Base-by-base conservation (phyloP, 371 early-diverging fungal species). In the Rhizomucor miehei region DNA sequence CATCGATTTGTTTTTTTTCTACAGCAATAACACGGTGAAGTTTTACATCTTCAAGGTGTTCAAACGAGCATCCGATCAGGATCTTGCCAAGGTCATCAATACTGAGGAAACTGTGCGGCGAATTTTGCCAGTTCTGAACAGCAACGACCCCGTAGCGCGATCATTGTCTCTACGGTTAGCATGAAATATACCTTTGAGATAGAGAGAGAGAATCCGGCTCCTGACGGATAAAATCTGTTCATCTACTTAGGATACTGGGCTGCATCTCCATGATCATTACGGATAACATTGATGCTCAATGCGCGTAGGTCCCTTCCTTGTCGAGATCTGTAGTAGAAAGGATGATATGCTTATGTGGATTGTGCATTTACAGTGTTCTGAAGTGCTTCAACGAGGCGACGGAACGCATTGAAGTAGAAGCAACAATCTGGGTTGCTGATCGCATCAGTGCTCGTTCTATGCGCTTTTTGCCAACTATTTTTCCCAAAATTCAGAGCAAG, bases 391-490 rank as follows among this genome's bases (percentile, higher is more conserved):
- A 74, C 44, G 59, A 61, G 43, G 67, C 84, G 6, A 69, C 75
- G 16, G 81, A 80, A 38, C 61, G 74, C 40, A 65, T 73, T 47
- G 84, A 83, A 52, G 56, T 78, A 17, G 80, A 79, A 44, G 81
- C 84, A 29, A 80, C 79, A 1, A 69, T 83, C 10, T 80, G 79
- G 66, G 84, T 80, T 0, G 73, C 74, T 14, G 84, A 83, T 60
- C 69, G 67, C 54, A 70, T 83, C 12, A 78, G 84, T 55, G 75
- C 75, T 12, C 66, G 66, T 17, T 80, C 84, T 9, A 64, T 66
- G 43, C 56, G 63, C 23, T 83, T 83, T 58, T 69, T 75, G 17
- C 63, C 79, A 16, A 75, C 78, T 47, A 75, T 83, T 13, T 71
- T 69, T 29, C 57, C 68, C 2, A 65, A 65, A 39, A 60, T 73